Conservation (phyloP, 768 basidiomycete species). For the Suillus ampliporus region DNA sequence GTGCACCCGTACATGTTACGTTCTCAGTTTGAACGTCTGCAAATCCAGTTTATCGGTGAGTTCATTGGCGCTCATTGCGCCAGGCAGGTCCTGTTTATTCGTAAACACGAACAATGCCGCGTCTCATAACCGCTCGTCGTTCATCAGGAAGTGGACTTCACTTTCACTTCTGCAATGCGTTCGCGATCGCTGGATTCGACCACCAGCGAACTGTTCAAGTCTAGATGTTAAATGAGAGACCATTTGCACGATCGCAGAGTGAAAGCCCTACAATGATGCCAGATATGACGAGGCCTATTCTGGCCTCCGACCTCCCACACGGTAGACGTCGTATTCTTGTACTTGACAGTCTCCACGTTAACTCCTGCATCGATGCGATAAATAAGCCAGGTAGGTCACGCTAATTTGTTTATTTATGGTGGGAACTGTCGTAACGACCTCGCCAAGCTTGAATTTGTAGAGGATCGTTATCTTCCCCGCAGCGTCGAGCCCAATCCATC, state of each 20-base stretch:
- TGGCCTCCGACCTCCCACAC: constrained; percentile 98
- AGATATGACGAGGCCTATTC: constrained; percentile 96
- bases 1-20: constrained; percentile 98
- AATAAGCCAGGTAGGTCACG: neutral
- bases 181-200: constrained; percentile 96
- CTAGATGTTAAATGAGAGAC: neutral
- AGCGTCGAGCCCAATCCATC: constrained; percentile 87
- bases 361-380: constrained; percentile 56
- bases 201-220: constrained; percentile 95
- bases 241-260: neutral
- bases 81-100: constrained; percentile 98
- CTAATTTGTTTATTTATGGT: constrained; percentile 58
- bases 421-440: constrained; percentile 98
- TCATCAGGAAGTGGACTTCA: constrained; percentile 94
- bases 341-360: constrained; percentile 99
- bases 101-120: constrained; percentile 97
- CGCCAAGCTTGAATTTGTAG: constrained; percentile 98
- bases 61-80: constrained; percentile 97
- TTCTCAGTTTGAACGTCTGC: constrained; percentile 93
- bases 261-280: constrained; percentile 70
- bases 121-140: constrained; percentile 97
- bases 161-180: constrained; percentile 94
- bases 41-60: constrained; percentile 97
- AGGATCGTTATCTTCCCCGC: constrained; percentile 99
- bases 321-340: constrained; percentile 97